These are phyloP conservation scores for Terfezia claveryi DNA, from an alignment of 495 filamentous ascomycete species.

Conservation along the genomic window DNA sequence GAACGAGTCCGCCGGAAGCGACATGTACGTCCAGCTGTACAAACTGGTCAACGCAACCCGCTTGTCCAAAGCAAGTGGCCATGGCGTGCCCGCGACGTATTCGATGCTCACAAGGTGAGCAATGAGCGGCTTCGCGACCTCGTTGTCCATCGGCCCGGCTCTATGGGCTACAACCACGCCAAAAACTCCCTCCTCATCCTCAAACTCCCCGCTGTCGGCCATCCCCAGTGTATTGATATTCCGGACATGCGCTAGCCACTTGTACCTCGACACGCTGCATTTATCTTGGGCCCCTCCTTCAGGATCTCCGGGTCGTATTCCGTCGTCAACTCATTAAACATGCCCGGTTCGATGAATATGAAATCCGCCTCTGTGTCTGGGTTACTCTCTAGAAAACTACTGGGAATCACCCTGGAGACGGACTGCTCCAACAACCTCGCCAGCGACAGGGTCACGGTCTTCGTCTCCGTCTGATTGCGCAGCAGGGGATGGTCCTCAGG, in stretches of 20 bases:
- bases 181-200: slow-evolving; percentile 19
- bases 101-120: slow-evolving; percentile 26
- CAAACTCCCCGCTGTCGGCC: slow-evolving; percentile 10
- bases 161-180: slow-evolving; percentile 20
- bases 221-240: slow-evolving; percentile 23
- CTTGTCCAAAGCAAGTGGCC: neutral
- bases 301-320: neutral
- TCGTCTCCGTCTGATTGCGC: slow-evolving; percentile 7
- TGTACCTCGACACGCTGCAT: slow-evolving; percentile 13
- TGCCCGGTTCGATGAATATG: slow-evolving; percentile 11
- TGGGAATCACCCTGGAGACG: slow-evolving; percentile 1
- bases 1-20: slow-evolving; percentile 20
- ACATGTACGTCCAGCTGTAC: slow-evolving; percentile 26
- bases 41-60: slow-evolving; percentile 24
- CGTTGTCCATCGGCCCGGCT: slow-evolving; percentile 15
- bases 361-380: slow-evolving; percentile 4
- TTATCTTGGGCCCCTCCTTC: slow-evolving; percentile 1
- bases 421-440: slow-evolving; percentile 1
- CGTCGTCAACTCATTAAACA: slow-evolving; percentile 18
- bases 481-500: neutral
- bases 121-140: slow-evolving; percentile 4
- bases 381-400: neutral
- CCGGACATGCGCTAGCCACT: slow-evolving; percentile 26
- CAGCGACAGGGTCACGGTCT: slow-evolving; percentile 8
- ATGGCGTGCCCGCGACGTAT: slow-evolving; percentile 8